Evolutionary conservation across 2,329 filamentous ascomycete species (phyloP), one percentile per base, ranked within the genome.

Genomic region (Xylariaceae sp.): DNA sequence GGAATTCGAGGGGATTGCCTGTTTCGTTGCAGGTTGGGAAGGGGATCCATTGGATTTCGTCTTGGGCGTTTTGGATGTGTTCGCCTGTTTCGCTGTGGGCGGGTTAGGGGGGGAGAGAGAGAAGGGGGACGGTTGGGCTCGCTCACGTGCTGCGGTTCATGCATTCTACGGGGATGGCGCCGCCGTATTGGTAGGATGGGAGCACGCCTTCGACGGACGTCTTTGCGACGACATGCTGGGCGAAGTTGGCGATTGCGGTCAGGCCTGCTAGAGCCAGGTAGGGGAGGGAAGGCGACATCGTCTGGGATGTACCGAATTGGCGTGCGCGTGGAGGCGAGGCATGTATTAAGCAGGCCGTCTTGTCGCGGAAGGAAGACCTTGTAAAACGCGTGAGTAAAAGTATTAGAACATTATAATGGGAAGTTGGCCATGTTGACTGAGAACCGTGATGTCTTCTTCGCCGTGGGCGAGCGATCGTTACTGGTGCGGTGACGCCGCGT

Each of bases 1-100:
- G 82, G 73, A 99, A 87, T 69, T 94, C 86, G 68, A 99, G 86
- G 0, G 92, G 88, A 53, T 84, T 82, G 49, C 81, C 81, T 10
- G 94, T 97, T 75, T 97, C 94, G 75, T 92, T 89, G 82, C 94
- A 97, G 39, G 82, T 81, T 23, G 90, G 90, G 75, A 97, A 97
- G 45, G 93, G 91, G 50, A 94, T 87, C 81, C 94, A 97, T 81
- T 96, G 83, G 58, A 97, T 85, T 73, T 95, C 88, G 70, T 94
- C 88, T 64, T 87, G 81, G 42, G 82, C 80, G 72, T 95, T 86
- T 71, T 90, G 88, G 70, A 97, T 87, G 79, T 96, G 91, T 75
- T 96, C 91, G 73, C 91, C 91, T 7, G 89, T 94, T 68, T 95
- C 90, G 69, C 90, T 94, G 71, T 50, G 1, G 11, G 37, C 58